Evolutionary conservation across 2,329 filamentous ascomycete genomes (phyloP).

Genomic region (Phialophora chinensis): DNA sequence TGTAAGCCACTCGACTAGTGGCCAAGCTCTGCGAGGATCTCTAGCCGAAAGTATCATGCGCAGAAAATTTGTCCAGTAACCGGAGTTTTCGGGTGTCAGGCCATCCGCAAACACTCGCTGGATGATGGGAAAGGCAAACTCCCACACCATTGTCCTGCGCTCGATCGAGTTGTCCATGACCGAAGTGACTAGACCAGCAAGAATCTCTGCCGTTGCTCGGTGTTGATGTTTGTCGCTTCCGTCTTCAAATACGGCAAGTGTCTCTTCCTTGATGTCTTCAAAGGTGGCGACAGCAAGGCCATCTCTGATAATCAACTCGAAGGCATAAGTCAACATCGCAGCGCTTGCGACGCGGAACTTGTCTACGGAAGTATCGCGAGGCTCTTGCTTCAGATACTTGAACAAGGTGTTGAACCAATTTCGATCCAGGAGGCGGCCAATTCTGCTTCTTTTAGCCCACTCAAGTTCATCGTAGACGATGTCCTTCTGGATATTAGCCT

Average conservation of each 20-base stretch:
- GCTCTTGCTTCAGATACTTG: conserved; percentile 93
- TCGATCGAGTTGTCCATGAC: conserved; percentile 78
- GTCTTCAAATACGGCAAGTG: conserved; percentile 80
- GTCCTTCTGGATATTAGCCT: conserved; percentile 68
- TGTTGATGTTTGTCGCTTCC: conserved; percentile 98
- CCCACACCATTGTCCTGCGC: conserved; percentile 79
- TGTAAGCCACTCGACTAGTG: conserved; percentile 80
- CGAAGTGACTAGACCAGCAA: conserved; percentile 81
- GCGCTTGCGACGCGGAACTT: conserved; percentile 89
- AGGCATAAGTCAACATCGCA: conserved; percentile 84
- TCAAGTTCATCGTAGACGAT: conserved; percentile 84
- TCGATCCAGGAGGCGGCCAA: conserved; percentile 78
- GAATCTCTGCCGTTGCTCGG: conserved; percentile 89
- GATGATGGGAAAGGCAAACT: conserved; percentile 86
- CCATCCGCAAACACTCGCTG: conserved; percentile 87
- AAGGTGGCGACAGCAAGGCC: conserved; percentile 78
- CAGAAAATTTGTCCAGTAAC: conserved; percentile 93
- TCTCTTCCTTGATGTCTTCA: conserved; percentile 84
- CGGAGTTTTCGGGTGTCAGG: conserved; percentile 88
- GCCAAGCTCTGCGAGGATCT: conserved; percentile 85
- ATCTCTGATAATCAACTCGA: conserved; percentile 81
- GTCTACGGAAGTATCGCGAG: conserved; percentile 78
- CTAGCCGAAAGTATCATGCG: conserved; percentile 87
- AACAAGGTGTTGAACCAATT: conserved; percentile 90
- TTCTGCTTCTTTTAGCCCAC: conserved; percentile 72